Evolutionary conservation across 2,329 filamentous ascomycete genomes (phyloP).

Genomic region (Epichloe hybrida): DNA sequence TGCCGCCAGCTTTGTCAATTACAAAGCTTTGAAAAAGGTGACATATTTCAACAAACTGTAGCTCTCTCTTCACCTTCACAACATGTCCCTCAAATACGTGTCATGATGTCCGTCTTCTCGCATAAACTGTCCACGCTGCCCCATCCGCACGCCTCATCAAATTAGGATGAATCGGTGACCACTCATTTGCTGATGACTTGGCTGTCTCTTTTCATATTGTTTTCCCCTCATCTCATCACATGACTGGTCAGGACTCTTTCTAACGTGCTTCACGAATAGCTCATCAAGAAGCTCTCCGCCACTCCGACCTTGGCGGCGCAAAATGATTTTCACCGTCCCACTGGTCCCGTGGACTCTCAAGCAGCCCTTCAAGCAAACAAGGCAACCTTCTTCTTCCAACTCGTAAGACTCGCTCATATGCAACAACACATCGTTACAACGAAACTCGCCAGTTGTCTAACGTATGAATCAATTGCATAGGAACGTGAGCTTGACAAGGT

Average conservation of each 20-base stretch:
- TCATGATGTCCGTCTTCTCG: not conserved
- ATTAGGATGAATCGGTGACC: not conserved
- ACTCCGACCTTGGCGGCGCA: conserved; percentile 74
- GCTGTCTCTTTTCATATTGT: not conserved
- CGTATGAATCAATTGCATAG: conserved; percentile 29
- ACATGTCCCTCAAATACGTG: not conserved
- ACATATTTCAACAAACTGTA: not conserved
- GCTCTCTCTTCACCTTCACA: not conserved
- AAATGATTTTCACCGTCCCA: conserved; percentile 41
- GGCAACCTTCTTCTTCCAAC: conserved; percentile 94
- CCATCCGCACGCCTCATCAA: not conserved
- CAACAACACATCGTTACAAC: not conserved
- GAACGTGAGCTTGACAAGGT: conserved; percentile 98
- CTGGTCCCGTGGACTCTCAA: conserved; percentile 57
- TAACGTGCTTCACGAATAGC: conserved; percentile 36
- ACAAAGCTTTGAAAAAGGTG: conserved; percentile 98
- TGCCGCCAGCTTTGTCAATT: conserved; percentile 97
- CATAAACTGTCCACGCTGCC: not conserved
- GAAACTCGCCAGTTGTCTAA: not conserved
- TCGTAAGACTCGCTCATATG: conserved; percentile 44
- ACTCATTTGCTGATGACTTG: not conserved
- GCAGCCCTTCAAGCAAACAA: conserved; percentile 89
- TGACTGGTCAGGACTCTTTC: not conserved
- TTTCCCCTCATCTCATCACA: not conserved
- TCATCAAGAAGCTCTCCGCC: conserved; percentile 95